phyloP scores from a whole-genome alignment of 192 early-diverging fungal genomes.

The Gigaspora rosea region DNA sequence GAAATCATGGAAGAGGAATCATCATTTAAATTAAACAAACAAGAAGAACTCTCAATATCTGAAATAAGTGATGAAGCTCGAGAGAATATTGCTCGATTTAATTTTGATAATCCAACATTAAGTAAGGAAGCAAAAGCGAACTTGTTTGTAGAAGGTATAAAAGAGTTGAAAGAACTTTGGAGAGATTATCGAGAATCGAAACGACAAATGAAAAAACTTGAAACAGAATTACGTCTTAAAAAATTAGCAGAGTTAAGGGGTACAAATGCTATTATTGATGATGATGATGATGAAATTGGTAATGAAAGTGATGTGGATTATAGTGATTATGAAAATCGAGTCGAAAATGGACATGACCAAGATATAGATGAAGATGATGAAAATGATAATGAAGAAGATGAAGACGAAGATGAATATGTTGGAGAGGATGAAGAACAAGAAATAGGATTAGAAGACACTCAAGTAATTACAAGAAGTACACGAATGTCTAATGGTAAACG shows the following conservation, averaged over 20 bases:
- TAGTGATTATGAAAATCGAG: background rate
- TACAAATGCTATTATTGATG: background rate
- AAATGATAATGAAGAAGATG: background rate
- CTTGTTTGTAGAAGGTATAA: slow-evolving; percentile 1
- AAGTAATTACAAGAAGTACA: no score
- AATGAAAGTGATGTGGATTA: background rate
- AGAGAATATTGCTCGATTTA: slow-evolving; percentile 1
- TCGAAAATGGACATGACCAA: background rate
- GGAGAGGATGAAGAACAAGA: no score
- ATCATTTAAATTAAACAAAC: no score
- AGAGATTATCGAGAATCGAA: background rate
- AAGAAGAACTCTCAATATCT: background rate
- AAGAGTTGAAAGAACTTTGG: background rate
- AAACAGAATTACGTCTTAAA: slow-evolving; percentile 1
- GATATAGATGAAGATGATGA: background rate
- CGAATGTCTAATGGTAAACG: no score
- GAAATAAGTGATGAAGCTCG: background rate
- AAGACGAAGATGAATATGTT: background rate
- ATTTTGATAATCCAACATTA: slow-evolving; percentile 10
- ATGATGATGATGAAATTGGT: background rate
- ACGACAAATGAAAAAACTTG: background rate
- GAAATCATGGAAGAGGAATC: slow-evolving; percentile 1
- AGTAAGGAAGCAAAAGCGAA: background rate
- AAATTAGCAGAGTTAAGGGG: background rate
- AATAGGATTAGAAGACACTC: no score